phyloP scores from a whole-genome alignment of 1,139 yeast species.

The Suhomyces chickasaworum region DNA sequence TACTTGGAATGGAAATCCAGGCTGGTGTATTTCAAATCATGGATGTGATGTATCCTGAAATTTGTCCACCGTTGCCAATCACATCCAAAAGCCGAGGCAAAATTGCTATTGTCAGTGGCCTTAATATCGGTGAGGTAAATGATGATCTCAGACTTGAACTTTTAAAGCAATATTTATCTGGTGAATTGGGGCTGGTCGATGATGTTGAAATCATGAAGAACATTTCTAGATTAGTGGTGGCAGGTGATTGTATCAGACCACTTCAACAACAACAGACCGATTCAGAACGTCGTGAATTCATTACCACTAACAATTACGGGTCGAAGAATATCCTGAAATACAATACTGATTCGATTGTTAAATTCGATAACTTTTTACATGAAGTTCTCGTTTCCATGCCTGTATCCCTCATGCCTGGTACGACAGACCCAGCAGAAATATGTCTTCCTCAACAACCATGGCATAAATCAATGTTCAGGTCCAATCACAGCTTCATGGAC shows the following conservation, averaged over 20 bases:
- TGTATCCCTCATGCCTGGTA: slow-evolving; percentile 82
- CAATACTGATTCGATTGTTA: slow-evolving; percentile 41
- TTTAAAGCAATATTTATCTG: slow-evolving; percentile 71
- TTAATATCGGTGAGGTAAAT: slow-evolving; percentile 51
- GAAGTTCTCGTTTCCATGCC: slow-evolving; percentile 65
- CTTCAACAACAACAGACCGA: slow-evolving; percentile 25
- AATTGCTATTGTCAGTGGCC: slow-evolving; percentile 75
- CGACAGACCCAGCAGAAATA: slow-evolving; percentile 76
- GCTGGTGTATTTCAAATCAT: slow-evolving; percentile 85
- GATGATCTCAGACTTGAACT: slow-evolving; percentile 54
- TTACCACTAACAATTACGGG: slow-evolving; percentile 49
- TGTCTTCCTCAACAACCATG: slow-evolving; percentile 90
- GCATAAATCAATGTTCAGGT: slow-evolving; percentile 69
- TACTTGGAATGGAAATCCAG: slow-evolving; percentile 80
- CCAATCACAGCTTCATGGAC: slow-evolving; percentile 47
- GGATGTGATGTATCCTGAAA: slow-evolving; percentile 72
- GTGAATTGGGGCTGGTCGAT: slow-evolving; percentile 55
- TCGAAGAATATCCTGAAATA: slow-evolving; percentile 54
- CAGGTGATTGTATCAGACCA: slow-evolving; percentile 71
- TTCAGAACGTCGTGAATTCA: slow-evolving; percentile 30
- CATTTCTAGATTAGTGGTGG: slow-evolving; percentile 62
- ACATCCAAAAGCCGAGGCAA: slow-evolving; percentile 18
- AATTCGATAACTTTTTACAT: slow-evolving; percentile 58
- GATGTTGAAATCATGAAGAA: slow-evolving; percentile 28
- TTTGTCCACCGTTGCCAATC: slow-evolving; percentile 29